Evolutionary conservation across 306 rosid genomes (phyloP).

Genomic region (Hylodesmum podocarpum): DNA sequence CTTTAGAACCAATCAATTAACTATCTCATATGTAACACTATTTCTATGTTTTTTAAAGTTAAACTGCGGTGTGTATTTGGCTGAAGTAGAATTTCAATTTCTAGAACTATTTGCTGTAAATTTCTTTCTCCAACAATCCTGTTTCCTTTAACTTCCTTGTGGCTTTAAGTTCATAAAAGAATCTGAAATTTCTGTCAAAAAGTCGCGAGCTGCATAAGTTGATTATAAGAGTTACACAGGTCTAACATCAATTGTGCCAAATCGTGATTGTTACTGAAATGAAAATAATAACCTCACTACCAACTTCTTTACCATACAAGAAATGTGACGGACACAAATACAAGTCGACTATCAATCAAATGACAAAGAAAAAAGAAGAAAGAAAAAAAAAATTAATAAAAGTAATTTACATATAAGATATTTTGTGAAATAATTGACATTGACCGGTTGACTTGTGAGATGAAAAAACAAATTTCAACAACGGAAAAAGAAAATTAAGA

Average conservation of each 20-base stretch:
- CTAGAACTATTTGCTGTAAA: background rate
- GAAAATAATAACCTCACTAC: conserved; percentile 24
- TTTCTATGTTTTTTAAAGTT: background rate
- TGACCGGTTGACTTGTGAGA: too few species aligned
- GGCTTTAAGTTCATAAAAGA: background rate
- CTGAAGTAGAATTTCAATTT: conserved; percentile 3
- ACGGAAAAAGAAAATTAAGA: background rate
- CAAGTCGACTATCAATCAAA: too few species aligned
- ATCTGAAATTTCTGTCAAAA: background rate
- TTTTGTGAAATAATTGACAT: too few species aligned
- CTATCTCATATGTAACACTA: too few species aligned
- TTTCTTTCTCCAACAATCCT: conserved; percentile 5
- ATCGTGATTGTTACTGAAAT: conserved; percentile 19
- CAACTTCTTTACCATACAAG: conserved; percentile 11
- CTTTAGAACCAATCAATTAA: too few species aligned
- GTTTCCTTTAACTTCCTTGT: background rate
- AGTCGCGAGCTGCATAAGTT: background rate
- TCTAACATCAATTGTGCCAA: background rate
- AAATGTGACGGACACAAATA: too few species aligned
- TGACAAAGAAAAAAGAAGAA: too few species aligned
- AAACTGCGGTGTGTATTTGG: background rate
- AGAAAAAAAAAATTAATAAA: too few species aligned
- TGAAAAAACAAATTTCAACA: conserved; percentile 33
- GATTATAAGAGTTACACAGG: background rate
- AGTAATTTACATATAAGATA: too few species aligned